Evolutionary conservation across 2,329 filamentous ascomycete species (phyloP).

Genomic region (Didymella exigua): DNA sequence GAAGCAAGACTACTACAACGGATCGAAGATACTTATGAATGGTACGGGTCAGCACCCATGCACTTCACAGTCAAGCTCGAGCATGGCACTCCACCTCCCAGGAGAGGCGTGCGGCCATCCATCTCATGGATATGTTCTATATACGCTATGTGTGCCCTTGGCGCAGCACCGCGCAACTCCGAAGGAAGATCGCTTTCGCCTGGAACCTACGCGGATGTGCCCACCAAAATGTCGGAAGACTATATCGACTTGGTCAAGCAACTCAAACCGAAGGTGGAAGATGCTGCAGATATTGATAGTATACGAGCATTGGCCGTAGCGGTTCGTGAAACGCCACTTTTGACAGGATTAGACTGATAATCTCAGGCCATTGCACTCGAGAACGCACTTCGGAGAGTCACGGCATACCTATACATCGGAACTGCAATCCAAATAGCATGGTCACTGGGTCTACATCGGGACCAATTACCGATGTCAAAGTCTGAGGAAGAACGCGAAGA

Average conservation of each 20-base stretch:
- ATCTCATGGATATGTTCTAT: constrained; percentile 48
- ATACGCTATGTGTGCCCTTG: constrained; percentile 45
- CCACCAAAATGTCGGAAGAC: constrained; percentile 38
- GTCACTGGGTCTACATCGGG: constrained; percentile 45
- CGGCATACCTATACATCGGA: constrained; percentile 46
- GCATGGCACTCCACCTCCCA: constrained; percentile 10
- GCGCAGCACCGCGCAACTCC: constrained; percentile 33
- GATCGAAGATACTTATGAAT: constrained; percentile 42
- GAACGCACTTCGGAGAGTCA: constrained; percentile 43
- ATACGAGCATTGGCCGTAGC: constrained; percentile 45
- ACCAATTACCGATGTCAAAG: constrained; percentile 38
- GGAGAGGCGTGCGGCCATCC: constrained; percentile 12
- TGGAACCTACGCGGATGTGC: constrained; percentile 24
- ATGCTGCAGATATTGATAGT: constrained; percentile 47
- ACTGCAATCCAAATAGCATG: constrained; percentile 46
- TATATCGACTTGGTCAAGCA: constrained; percentile 44
- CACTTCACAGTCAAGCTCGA: constrained; percentile 5
- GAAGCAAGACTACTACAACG: constrained; percentile 41
- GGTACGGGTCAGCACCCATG: constrained; percentile 12
- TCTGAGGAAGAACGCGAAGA: constrained; percentile 40
- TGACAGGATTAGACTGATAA: constrained; percentile 8
- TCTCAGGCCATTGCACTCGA: constrained; percentile 43
- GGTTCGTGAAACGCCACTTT: constrained; percentile 20
- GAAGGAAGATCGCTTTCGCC: constrained; percentile 31
- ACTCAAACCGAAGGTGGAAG: constrained; percentile 41